phyloP scores from a whole-genome alignment of 1,139 yeast genomes.

The Candida sp. region DNA sequence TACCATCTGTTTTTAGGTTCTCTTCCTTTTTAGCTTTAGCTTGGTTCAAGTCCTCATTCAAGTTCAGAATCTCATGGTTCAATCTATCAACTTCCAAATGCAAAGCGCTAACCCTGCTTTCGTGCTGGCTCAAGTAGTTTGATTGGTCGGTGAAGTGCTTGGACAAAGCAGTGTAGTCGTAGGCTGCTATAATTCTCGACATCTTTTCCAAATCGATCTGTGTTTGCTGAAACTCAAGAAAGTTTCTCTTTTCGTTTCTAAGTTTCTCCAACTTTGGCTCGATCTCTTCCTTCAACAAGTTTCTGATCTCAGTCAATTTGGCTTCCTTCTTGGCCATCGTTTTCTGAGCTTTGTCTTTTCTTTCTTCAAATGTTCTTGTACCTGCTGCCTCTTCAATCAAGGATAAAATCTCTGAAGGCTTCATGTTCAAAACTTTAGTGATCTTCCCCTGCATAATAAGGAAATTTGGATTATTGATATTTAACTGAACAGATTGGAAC shows the following conservation, averaged over 20 bases:
- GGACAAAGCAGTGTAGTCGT: slow-evolving; percentile 61
- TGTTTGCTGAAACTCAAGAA: slow-evolving; percentile 84
- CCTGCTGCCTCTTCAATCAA: slow-evolving; percentile 99
- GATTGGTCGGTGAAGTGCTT: slow-evolving; percentile 45
- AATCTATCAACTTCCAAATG: slow-evolving; percentile 46
- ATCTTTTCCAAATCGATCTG: slow-evolving; percentile 82
- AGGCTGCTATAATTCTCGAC: slow-evolving; percentile 76
- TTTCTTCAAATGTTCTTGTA: slow-evolving; percentile 92
- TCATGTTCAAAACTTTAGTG: slow-evolving; percentile 97
- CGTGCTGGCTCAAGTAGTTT: slow-evolving; percentile 38
- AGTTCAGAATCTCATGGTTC: slow-evolving; percentile 57
- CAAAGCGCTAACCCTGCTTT: slow-evolving; percentile 37
- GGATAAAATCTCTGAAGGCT: slow-evolving; percentile 86
- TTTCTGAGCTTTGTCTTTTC: slow-evolving; percentile 89
- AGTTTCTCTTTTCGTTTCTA: slow-evolving; percentile 79
- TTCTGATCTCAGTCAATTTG: slow-evolving; percentile 78
- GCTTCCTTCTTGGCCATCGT: slow-evolving; percentile 92
- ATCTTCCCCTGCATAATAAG: slow-evolving; percentile 99
- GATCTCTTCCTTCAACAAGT: slow-evolving; percentile 80
- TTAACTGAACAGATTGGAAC: slow-evolving; percentile 93
- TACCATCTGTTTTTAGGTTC: slow-evolving; percentile 67
- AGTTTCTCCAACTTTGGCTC: slow-evolving; percentile 90
- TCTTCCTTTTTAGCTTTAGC: slow-evolving; percentile 59
- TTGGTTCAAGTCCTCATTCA: slow-evolving; percentile 64
- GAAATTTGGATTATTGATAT: slow-evolving; percentile 96